Conservation (phyloP, 1,284 basidiomycete genomes). For the Boletus sp. region DNA sequence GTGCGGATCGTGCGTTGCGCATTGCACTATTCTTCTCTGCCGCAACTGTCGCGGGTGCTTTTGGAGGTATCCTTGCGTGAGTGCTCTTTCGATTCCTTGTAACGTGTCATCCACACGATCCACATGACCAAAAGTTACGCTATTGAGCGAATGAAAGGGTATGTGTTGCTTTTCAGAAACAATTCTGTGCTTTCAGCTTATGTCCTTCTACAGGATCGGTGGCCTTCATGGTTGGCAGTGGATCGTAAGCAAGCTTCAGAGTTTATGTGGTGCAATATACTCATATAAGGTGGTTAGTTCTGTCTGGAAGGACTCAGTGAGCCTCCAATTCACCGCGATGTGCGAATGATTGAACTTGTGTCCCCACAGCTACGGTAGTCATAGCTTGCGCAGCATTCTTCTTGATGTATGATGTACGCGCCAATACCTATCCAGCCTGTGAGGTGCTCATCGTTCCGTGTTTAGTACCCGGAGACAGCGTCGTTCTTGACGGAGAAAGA, state of each 20-base stretch:
- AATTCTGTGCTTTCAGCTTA: background rate
- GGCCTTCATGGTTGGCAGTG: constrained; percentile 43
- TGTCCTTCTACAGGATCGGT: constrained; percentile 29
- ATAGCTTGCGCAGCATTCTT: constrained; percentile 38
- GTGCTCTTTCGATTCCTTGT: background rate
- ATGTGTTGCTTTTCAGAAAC: constrained; percentile 1
- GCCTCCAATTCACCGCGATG: background rate
- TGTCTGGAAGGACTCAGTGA: constrained; percentile 33
- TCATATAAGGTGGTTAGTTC: constrained; percentile 24
- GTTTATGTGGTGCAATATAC: background rate
- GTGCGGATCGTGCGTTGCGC: constrained; percentile 45
- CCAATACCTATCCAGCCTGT: background rate
- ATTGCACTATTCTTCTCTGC: constrained; percentile 60
- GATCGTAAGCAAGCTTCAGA: constrained; percentile 39
- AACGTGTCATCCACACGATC: background rate
- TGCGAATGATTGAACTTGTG: background rate
- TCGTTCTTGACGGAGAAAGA: constrained; percentile 41
- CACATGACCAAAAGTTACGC: constrained; percentile 27
- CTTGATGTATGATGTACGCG: constrained; percentile 42
- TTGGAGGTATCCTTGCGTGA: constrained; percentile 37
- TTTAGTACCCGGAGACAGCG: constrained; percentile 46
- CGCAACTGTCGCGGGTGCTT: constrained; percentile 50
- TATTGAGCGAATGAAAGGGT: constrained; percentile 39
- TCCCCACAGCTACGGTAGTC: constrained; percentile 34
- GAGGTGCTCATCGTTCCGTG: background rate